Conservation (phyloP, 2,329 filamentous ascomycete species). For the Verticillium nubilum region DNA sequence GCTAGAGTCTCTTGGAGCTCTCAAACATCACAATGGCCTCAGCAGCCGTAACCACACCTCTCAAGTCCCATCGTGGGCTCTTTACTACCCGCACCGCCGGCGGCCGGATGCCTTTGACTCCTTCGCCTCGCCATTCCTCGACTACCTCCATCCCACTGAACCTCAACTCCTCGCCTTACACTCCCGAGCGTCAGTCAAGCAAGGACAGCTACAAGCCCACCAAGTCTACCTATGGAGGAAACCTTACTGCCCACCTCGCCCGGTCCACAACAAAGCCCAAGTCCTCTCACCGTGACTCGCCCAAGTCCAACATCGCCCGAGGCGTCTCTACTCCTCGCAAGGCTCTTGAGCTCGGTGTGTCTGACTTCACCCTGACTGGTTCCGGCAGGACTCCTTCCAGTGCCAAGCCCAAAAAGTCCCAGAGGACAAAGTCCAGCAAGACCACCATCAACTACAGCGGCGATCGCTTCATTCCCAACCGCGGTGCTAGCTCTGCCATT, state of each 20-base stretch:
- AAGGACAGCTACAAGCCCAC: slow-evolving; percentile 44
- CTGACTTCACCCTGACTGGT: slow-evolving; percentile 85
- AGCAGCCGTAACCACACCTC: slow-evolving; percentile 75
- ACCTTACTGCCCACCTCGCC: slow-evolving; percentile 73
- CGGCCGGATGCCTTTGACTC: slow-evolving; percentile 89
- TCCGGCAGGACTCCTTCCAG: slow-evolving; percentile 66
- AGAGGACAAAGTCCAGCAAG: slow-evolving; percentile 57
- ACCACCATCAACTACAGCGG: slow-evolving; percentile 75
- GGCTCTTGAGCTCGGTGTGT: slow-evolving; percentile 80
- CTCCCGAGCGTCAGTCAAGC: slow-evolving; percentile 56
- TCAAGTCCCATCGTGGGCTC: slow-evolving; percentile 90
- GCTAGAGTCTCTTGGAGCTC: slow-evolving; percentile 56
- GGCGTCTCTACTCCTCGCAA: slow-evolving; percentile 71
- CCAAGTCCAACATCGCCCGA: slow-evolving; percentile 92
- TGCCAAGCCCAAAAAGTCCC: slow-evolving; percentile 51
- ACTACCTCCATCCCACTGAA: slow-evolving; percentile 43
- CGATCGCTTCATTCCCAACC: slow-evolving; percentile 95
- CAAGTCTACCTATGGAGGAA: slow-evolving; percentile 76
- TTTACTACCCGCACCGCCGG: slow-evolving; percentile 91
- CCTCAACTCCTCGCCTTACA: slow-evolving; percentile 68
- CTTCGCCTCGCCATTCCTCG: slow-evolving; percentile 68
- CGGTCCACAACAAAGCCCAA: slow-evolving; percentile 62
- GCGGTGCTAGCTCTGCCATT: slow-evolving; percentile 82
- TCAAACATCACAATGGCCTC: slow-evolving; percentile 67
- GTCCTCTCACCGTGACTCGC: slow-evolving; percentile 72